Conservation (phyloP, 2,329 filamentous ascomycete genomes). For the Arthrobotrys sinensis region DNA sequence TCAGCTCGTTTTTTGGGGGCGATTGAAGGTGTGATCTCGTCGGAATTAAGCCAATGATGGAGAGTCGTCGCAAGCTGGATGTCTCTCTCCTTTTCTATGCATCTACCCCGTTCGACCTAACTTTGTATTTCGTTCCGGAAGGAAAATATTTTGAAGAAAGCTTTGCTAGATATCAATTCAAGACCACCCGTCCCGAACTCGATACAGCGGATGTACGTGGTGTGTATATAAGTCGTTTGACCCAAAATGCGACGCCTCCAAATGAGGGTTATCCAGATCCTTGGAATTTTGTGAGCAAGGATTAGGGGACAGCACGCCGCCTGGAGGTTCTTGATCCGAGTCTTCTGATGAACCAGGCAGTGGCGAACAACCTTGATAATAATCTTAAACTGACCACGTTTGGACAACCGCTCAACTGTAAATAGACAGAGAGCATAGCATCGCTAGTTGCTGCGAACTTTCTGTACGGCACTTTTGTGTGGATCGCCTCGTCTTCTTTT, state of each 20-base stretch:
- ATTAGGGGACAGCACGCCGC: conserved; percentile 20
- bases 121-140: conserved; percentile 15
- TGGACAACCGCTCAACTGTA: conserved; percentile 30
- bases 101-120: conserved; percentile 4
- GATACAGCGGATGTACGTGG: conserved; percentile 19
- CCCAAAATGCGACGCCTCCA: conserved; percentile 36
- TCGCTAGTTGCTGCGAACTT: conserved; percentile 15
- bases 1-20: conserved; percentile 12
- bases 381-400: conserved; percentile 54
- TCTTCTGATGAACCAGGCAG: conserved; percentile 13
- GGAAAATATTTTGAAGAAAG: conserved; percentile 6
- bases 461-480: not conserved
- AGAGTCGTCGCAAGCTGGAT: conserved; percentile 1
- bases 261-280: conserved; percentile 31
- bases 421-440: conserved; percentile 11
- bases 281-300: conserved; percentile 25
- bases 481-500: conserved; percentile 4
- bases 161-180: conserved; percentile 13
- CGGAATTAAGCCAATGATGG: conserved; percentile 34
- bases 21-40: conserved; percentile 33
- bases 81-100: conserved; percentile 35
- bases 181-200: not conserved
- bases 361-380: conserved; percentile 27
- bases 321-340: conserved; percentile 27
- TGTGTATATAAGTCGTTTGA: conserved; percentile 46